Conservation (phyloP, 768 basidiomycete genomes). For the Lyophyllum decastes region DNA sequence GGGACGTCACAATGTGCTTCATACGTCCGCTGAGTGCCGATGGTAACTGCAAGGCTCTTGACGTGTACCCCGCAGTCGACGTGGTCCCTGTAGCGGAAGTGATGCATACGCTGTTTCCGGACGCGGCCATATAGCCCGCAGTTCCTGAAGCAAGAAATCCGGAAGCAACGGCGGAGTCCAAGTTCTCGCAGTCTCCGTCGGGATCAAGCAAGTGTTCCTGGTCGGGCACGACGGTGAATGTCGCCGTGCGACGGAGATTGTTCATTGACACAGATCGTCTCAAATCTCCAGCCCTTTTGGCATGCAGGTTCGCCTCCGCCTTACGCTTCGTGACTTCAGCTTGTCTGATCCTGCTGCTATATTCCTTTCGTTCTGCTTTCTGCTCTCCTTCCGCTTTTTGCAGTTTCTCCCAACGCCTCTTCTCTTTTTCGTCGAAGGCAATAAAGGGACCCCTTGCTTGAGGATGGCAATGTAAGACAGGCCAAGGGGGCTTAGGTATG, state of each 20-base stretch:
- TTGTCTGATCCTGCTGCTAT: constrained; percentile 32
- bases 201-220: constrained; percentile 33
- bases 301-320: constrained; percentile 33
- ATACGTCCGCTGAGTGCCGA: constrained; percentile 54
- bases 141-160: constrained; percentile 64
- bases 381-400: constrained; percentile 48
- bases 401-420: constrained; percentile 62
- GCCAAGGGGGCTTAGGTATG: constrained; percentile 67
- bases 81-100: constrained; percentile 91
- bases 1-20: constrained; percentile 69
- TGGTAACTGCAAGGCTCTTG: constrained; percentile 52
- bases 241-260: constrained; percentile 63
- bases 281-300: constrained; percentile 50
- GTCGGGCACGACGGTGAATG: constrained; percentile 26
- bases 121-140: constrained; percentile 80
- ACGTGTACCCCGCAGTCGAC: constrained; percentile 53
- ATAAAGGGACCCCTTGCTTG: constrained; percentile 73
- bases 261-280: constrained; percentile 77
- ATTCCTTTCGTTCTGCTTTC: constrained; percentile 38
- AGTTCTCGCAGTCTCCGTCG: constrained; percentile 46
- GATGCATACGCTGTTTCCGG: constrained; percentile 92
- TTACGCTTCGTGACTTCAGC: constrained; percentile 38
- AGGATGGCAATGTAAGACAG: constrained; percentile 79
- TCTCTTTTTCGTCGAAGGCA: constrained; percentile 74
- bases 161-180: constrained; percentile 66